phyloP scores from a whole-genome alignment of 805 yeast genomes.

The Wickerhamomyces alni region DNA sequence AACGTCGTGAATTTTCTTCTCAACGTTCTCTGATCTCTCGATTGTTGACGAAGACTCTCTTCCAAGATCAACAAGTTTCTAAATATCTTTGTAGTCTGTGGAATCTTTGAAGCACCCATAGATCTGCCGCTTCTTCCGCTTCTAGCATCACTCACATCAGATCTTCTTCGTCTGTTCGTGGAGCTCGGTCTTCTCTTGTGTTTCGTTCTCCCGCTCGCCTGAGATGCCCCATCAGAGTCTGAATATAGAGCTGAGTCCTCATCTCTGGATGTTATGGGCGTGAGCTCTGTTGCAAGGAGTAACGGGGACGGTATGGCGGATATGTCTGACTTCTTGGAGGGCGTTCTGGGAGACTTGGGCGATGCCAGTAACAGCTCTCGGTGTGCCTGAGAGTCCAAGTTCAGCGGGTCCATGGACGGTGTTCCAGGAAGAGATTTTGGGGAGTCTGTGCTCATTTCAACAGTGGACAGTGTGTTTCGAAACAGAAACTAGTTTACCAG shows the following conservation, averaged over 20 bases:
- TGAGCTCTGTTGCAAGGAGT: constrained; percentile 16
- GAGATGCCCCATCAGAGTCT: constrained; percentile 26
- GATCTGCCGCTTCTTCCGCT: constrained; percentile 19
- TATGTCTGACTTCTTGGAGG: not conserved
- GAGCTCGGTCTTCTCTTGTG: constrained; percentile 4
- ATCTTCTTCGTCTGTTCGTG: constrained; percentile 15
- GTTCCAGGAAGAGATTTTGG: not conserved
- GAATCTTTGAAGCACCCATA: constrained; percentile 21
- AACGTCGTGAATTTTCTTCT: constrained; percentile 41
- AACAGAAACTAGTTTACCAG: too few species aligned
- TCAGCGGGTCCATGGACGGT: not conserved
- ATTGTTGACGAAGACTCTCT: constrained; percentile 79
- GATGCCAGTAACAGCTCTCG: too few species aligned
- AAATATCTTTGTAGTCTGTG: constrained; percentile 66
- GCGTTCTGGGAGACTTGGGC: not conserved
- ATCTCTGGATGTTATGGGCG: constrained; percentile 23
- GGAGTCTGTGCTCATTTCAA: not conserved
- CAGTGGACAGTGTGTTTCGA: too few species aligned
- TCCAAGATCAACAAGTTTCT: constrained; percentile 80
- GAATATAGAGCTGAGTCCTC: constrained; percentile 24
- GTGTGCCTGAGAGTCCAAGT: not conserved
- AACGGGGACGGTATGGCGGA: constrained; percentile 16
- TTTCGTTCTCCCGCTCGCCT: constrained; percentile 7
- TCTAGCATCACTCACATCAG: constrained; percentile 22
- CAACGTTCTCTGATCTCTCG: constrained; percentile 59